Evolutionary conservation across 129 eudicot genomes (phyloP).

Genomic region (Helianthus annuus): DNA sequence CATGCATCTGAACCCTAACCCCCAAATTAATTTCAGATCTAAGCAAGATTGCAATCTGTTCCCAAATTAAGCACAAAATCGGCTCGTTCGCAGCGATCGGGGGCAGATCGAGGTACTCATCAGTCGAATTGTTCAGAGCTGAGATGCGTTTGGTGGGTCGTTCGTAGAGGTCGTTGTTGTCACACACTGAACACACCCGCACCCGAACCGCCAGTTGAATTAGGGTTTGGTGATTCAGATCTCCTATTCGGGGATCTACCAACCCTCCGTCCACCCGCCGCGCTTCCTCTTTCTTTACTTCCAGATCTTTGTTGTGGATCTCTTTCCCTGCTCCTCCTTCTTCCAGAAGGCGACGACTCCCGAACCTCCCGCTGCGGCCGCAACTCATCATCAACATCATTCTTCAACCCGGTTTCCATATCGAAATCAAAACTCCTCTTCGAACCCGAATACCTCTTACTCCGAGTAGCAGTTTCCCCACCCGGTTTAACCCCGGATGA

Average conservation of each 20-base stretch:
- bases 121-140: too few species aligned
- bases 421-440: constrained; percentile 93
- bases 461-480: constrained; percentile 36
- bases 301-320: constrained; percentile 68
- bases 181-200: too few species aligned
- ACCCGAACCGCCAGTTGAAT: constrained; percentile 17
- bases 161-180: too few species aligned
- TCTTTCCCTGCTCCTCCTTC: constrained; percentile 74
- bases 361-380: constrained; percentile 53
- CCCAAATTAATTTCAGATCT: too few species aligned
- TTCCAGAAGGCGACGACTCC: constrained; percentile 46
- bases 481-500: constrained; percentile 62
- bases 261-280: constrained; percentile 50
- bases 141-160: too few species aligned
- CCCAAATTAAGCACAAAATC: too few species aligned
- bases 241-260: constrained; percentile 94
- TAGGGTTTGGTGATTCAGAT: constrained; percentile 75
- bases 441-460: constrained; percentile 76
- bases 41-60: too few species aligned
- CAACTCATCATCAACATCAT: constrained; percentile 50
- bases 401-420: constrained; percentile 40
- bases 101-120: too few species aligned
- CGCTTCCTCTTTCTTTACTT: constrained; percentile 60
- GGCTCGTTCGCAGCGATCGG: too few species aligned
- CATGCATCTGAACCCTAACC: too few species aligned